Conservation (phyloP, 805 yeast genomes). For the Grigorovia transvaalensis region DNA sequence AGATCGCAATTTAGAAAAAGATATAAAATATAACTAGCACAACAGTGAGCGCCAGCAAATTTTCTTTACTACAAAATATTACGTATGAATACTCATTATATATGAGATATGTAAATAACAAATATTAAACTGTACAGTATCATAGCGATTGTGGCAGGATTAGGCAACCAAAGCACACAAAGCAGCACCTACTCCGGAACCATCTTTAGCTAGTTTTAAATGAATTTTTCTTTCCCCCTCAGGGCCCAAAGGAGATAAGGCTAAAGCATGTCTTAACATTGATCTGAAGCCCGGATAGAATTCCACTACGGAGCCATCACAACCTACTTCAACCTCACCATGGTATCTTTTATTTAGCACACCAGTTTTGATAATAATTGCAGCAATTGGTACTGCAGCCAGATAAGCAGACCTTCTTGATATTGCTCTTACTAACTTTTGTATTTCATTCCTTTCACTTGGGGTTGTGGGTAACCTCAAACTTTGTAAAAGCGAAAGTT, state of each 20-base stretch:
- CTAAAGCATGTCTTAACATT: slow-evolving; percentile 68
- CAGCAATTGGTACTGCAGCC: slow-evolving; percentile 85
- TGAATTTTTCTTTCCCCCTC: slow-evolving; percentile 66
- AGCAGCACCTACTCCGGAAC: slow-evolving; percentile 96
- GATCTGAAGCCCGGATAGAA: slow-evolving; percentile 85
- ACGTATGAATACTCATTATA: too few species aligned
- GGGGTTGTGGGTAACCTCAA: slow-evolving; percentile 58
- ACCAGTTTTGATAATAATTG: slow-evolving; percentile 54
- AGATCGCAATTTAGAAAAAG: too few species aligned
- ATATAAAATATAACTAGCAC: too few species aligned
- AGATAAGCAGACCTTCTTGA: slow-evolving; percentile 79
- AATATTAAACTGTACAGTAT: background rate
- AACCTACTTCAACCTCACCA: slow-evolving; percentile 81
- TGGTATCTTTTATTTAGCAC: slow-evolving; percentile 48
- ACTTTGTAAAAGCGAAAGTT: slow-evolving; percentile 51
- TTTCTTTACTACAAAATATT: too few species aligned
- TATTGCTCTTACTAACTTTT: slow-evolving; percentile 67
- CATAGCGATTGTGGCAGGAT: background rate
- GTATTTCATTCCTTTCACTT: slow-evolving; percentile 67
- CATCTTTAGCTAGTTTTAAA: slow-evolving; percentile 81
- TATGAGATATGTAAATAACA: background rate
- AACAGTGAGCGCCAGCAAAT: too few species aligned
- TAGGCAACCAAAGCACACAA: slow-evolving; percentile 56
- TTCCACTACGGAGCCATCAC: slow-evolving; percentile 92
- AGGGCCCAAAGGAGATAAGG: slow-evolving; percentile 58